These are phyloP conservation scores for Cardamine chenopodiifolia DNA, from an alignment of 345 rosid genomes.

Conservation along the genomic window DNA sequence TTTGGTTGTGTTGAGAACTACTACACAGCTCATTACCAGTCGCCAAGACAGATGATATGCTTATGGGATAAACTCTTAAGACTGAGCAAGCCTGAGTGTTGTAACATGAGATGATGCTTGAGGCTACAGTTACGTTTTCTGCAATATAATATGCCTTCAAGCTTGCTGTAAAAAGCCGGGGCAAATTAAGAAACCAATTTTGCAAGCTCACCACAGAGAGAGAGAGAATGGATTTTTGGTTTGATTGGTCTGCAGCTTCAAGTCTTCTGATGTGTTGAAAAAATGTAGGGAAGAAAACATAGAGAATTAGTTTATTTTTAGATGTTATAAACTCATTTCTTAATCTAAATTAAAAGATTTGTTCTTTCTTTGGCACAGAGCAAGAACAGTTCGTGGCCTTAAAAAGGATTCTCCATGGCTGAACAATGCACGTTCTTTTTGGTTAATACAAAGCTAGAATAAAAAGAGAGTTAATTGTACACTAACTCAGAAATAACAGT, in stretches of 20 bases:
- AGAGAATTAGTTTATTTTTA: conserved; percentile 12
- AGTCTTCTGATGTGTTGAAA: conserved; percentile 8
- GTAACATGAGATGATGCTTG: conserved; percentile 72
- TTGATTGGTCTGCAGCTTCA: conserved; percentile 25
- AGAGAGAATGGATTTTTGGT: not conserved
- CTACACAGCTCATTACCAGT: conserved; percentile 92
- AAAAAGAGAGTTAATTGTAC: conserved; percentile 49
- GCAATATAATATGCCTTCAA: conserved; percentile 27
- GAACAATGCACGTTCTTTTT: not conserved
- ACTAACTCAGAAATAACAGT: conserved; percentile 45
- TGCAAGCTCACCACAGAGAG: conserved; percentile 29
- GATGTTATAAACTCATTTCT: conserved; percentile 30
- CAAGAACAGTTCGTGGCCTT: conserved; percentile 7
- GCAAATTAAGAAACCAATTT: conserved; percentile 28
- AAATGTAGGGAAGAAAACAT: conserved; percentile 14
- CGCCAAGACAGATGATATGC: conserved; percentile 94
- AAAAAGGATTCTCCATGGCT: not conserved
- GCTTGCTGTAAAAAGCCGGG: conserved; percentile 24
- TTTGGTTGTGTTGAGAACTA: conserved; percentile 88
- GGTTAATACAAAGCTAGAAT: conserved; percentile 1
- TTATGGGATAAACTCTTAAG: conserved; percentile 75
- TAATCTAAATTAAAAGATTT: conserved; percentile 19
- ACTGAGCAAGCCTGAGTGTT: conserved; percentile 67
- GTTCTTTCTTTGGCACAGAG: not conserved
- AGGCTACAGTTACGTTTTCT: conserved; percentile 7